Evolutionary conservation across 1,139 yeast genomes (phyloP).

Genomic region (Candida pseudocylindracea): DNA sequence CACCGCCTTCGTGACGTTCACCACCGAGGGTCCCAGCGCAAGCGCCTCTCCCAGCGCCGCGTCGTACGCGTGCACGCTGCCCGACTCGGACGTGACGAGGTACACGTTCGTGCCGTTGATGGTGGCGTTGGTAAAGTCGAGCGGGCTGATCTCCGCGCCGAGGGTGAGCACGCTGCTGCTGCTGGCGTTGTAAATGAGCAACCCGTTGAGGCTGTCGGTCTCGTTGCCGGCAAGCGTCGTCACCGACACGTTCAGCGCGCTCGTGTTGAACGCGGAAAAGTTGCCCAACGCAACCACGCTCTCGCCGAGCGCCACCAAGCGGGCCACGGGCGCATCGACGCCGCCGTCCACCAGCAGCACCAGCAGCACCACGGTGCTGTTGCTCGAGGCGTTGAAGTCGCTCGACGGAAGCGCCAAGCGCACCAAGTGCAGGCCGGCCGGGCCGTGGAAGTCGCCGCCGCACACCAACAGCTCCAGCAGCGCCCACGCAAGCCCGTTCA

Average conservation of each 20-base stretch:
- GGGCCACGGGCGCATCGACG: conserved; percentile 11
- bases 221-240: conserved; percentile 13
- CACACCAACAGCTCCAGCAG: conserved; percentile 11
- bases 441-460: background rate
- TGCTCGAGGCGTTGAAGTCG: background rate
- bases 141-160: conserved; percentile 7
- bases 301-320: conserved; percentile 6
- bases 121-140: conserved; percentile 13
- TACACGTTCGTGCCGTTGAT: conserved; percentile 12
- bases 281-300: conserved; percentile 12
- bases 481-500: conserved; percentile 13
- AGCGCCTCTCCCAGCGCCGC: no score
- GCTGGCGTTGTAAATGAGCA: conserved; percentile 13
- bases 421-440: background rate
- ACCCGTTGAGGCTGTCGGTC: conserved; percentile 14
- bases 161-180: conserved; percentile 14
- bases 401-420: background rate
- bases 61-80: no score
- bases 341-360: conserved; percentile 9
- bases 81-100: no score
- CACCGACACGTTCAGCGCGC: conserved; percentile 11
- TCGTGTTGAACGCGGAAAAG: conserved; percentile 6
- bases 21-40: no score
- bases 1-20: no score
- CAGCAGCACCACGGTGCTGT: background rate